Evolutionary conservation across 1,284 basidiomycete genomes (phyloP), one percentile per base, ranked within the genome.

Genomic region (Irpex rosettiformis): DNA sequence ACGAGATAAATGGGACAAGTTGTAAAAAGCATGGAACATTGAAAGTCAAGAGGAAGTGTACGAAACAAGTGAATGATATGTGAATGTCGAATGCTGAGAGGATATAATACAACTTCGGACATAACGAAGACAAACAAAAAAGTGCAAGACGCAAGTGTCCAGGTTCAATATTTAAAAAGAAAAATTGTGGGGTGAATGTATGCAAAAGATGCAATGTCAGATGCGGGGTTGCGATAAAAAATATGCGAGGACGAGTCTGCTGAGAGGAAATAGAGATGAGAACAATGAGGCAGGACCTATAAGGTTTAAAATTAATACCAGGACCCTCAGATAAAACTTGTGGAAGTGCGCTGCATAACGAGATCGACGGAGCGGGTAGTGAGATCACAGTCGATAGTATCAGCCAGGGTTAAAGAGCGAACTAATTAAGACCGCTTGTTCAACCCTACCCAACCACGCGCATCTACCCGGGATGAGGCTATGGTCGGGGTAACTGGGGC

Each of bases 381-480:
- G 24, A 28, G 48, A 28, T 6, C 43, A 22, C 6, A 7, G 18
- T n/a, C 8, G 21, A n/a, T 18, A 47, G 6, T 7, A 47, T 13
- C 8, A 22, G 43, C 13, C 43, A 29, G 51, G 40, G 51, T 22
- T 37, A 57, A 59, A 59, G 18, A 55, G 62, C 47, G 49, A 30
- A 60, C 47, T 55, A 33, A 61, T 59, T 56, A 58, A 57, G 33
- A 56, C 37, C 42, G 22, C 58, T 53, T 78, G 61, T 81, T 77
- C 58, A 85, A 65, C 43, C 84, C 84, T 65, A 91, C 77, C 76
- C 84, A 90, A 21, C 90, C 90, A 59, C 86, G 82, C 58, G 82
- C 90, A 69, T 93, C 90, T 56, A 92, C 90, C 61, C 85, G 86
- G 11, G 89, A 89, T 62, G 88, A 88, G 2, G 87, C 91, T 24